Conservation (phyloP, 352 stramenopile genomes). For the Globisporangium abappressorium region DNA sequence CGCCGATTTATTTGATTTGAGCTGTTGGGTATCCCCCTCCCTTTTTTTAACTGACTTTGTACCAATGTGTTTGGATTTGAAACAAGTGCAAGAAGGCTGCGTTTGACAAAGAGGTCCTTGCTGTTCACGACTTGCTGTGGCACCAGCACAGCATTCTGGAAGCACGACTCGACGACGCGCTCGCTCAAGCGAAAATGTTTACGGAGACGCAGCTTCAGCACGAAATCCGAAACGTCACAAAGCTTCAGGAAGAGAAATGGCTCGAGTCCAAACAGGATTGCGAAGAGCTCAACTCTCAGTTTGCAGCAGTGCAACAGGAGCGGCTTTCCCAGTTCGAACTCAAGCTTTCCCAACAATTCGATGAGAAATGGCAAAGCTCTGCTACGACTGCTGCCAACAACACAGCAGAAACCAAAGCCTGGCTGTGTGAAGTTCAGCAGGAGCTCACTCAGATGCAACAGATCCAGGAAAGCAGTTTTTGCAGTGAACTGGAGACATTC, state of each 20-base stretch:
- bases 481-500: neutral
- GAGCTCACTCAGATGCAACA: neutral
- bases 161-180: neutral
- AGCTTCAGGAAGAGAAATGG: neutral
- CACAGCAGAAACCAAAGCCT: neutral
- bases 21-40: too few species aligned
- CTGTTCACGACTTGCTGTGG: constrained; percentile 32
- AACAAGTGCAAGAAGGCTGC: constrained; percentile 40
- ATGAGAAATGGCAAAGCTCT: neutral
- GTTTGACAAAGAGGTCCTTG: constrained; percentile 46
- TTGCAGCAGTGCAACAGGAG: neutral
- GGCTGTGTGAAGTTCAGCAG: neutral
- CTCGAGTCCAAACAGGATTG: neutral
- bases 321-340: neutral
- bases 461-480: neutral
- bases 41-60: neutral
- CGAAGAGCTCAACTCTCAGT: neutral
- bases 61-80: neutral
- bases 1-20: neutral
- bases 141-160: constrained; percentile 19
- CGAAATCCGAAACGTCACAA: neutral
- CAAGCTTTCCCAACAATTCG: neutral
- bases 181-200: neutral
- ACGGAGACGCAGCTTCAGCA: constrained; percentile 1
- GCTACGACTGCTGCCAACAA: neutral